Conservation (phyloP, 2,329 filamentous ascomycete genomes). For the Atkinsonella hypoxylon region DNA sequence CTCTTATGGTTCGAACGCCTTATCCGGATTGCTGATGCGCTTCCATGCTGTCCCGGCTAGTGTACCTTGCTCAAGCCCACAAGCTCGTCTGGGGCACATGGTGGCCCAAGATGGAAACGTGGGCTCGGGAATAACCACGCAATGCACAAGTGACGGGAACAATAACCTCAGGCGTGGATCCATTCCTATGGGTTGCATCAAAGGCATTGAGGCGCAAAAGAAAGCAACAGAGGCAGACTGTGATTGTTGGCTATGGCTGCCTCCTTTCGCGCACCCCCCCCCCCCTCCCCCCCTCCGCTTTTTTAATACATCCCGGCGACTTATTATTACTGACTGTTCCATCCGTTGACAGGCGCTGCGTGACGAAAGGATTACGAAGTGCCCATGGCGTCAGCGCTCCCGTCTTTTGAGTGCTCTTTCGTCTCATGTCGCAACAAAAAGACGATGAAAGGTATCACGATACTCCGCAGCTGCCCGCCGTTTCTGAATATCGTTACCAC, state of each 20-base stretch:
- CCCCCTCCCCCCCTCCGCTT: too few relatives aligned
- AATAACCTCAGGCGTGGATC: background rate
- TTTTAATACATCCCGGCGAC: background rate
- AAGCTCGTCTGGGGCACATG: background rate
- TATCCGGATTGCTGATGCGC: too few relatives aligned
- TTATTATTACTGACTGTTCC: background rate
- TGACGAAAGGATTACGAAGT: background rate
- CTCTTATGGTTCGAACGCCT: too few relatives aligned
- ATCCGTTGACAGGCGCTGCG: too few relatives aligned
- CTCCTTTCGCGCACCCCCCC: too few relatives aligned
- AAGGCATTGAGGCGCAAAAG: too few relatives aligned
- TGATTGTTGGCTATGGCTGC: background rate
- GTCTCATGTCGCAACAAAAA: background rate
- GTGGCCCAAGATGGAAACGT: background rate
- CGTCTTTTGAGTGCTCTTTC: background rate
- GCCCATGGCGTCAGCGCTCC: background rate
- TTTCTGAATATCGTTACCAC: background rate
- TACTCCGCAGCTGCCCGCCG: too few relatives aligned
- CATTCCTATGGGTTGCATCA: too few relatives aligned
- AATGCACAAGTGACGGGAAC: background rate
- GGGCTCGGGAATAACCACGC: background rate
- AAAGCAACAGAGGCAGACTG: too few relatives aligned
- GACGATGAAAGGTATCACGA: too few relatives aligned
- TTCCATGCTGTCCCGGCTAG: background rate
- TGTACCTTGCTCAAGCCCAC: background rate